Conservation (phyloP, 2,329 filamentous ascomycete genomes). For the Diplodia corticola region DNA sequence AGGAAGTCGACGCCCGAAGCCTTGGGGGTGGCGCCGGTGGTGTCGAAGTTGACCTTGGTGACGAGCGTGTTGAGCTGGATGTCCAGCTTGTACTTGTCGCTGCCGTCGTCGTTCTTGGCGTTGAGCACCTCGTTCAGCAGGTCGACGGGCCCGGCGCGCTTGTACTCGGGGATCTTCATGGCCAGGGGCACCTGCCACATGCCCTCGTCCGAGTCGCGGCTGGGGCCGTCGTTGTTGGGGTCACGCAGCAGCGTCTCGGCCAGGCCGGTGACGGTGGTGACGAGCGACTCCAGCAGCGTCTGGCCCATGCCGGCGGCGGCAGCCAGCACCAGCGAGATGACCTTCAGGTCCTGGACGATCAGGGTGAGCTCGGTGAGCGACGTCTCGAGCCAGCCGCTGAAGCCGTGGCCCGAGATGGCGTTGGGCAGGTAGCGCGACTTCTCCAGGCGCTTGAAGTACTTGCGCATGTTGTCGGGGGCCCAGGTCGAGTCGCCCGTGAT, state of each 20-base stretch:
- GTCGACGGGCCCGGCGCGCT: constrained; percentile 58
- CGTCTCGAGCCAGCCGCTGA: constrained; percentile 59
- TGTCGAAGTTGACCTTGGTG: constrained; percentile 66
- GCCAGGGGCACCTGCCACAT: constrained; percentile 58
- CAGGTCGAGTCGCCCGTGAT: constrained; percentile 63
- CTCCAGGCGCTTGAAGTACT: constrained; percentile 58
- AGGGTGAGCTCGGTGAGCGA: constrained; percentile 53
- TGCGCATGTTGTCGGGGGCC: constrained; percentile 59
- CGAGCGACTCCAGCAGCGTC: constrained; percentile 27
- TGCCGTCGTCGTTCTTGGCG: constrained; percentile 22
- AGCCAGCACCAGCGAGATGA: constrained; percentile 54
- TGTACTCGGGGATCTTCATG: constrained; percentile 42
- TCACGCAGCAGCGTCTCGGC: constrained; percentile 51
- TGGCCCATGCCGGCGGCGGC: constrained; percentile 55
- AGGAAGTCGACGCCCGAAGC: constrained; percentile 48
- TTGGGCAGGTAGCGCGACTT: constrained; percentile 53
- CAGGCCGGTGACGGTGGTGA: constrained; percentile 44
- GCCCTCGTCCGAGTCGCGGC: constrained; percentile 47
- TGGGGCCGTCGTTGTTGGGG: constrained; percentile 43
- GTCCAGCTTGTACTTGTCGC: constrained; percentile 58
- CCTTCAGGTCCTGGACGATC: constrained; percentile 53
- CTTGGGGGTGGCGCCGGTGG: constrained; percentile 38
- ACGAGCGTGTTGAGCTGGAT: constrained; percentile 63
- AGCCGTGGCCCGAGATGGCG: constrained; percentile 54
- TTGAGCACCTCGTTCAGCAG: constrained; percentile 54